Base-by-base conservation (phyloP, 139 green algal species). In the Tetradesmus obliquus region DNA sequence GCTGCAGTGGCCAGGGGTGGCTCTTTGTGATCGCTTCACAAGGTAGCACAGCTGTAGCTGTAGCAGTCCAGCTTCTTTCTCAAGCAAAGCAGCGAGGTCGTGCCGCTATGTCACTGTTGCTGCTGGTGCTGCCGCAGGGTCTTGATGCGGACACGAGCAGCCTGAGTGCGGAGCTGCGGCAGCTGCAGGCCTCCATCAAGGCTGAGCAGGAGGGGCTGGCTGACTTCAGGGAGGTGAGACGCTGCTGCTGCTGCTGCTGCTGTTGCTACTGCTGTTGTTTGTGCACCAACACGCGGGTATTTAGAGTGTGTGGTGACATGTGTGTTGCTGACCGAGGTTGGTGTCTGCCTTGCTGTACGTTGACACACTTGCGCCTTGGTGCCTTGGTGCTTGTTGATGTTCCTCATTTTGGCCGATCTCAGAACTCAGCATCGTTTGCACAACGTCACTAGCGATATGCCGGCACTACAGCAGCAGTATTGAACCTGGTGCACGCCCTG, bases 211-310 rank as follows among this genome's bases (percentile, higher is more conserved):
- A 96, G 76, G 84, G 84, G 7, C 87, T 95, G 54, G 24, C 84
- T 55, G 88, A 93, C 71, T 95, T 96, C 92, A 87, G 91, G 82
- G 93, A 96, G 91, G 93, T 94, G 80, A 60, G 88, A 22, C n/a
- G 15, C 51, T 55, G 55, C 79, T 85, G 24, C 74, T 54, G n/a
- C 24, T 45, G 19, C 74, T 82, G 60, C 60, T 71, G 60, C 32
- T 45, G 32, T 45, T 45, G 32, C 32, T 45, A 45, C 32, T 45
- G 32, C 32, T 45, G 32, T 45, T 45, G 32, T 45, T 45, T 45
- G 32, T 45, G 32, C 32, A 45, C 0, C 0, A 0, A 45, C 32
- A 45, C 32, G 32, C 32, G 32, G 32, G 32, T 45, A 45, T 45
- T 45, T 0, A 45, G n/a, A 45, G 32, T 45, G 32, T 45, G 32